A percentile compares a stretch with the other conserved stretches of the same genome.
phyloP scores from a whole-genome alignment of 352 stramenopile species.

The Pythium folliculosum region DNA sequence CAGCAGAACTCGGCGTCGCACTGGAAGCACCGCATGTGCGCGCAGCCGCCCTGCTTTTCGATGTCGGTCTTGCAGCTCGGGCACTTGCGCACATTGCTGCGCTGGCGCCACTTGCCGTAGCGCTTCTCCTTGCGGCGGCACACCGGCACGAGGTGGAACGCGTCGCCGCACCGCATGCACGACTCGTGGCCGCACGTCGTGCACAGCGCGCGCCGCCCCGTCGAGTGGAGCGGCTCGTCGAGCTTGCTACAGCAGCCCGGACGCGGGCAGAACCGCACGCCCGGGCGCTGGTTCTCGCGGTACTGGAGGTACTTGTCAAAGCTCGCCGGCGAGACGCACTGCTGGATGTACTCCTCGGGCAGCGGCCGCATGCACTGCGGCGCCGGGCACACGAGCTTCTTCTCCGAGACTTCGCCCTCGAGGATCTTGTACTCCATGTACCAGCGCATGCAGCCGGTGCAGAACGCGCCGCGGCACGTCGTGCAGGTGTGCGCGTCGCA shows the following conservation, averaged over 20 bases:
- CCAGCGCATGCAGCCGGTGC: constrained; percentile 59
- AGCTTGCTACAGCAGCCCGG: constrained; percentile 61
- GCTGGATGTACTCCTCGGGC: constrained; percentile 51
- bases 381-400: constrained; percentile 73
- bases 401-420: constrained; percentile 70
- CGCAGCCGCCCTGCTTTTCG: constrained; percentile 85
- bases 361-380: constrained; percentile 56
- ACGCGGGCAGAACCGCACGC: constrained; percentile 73
- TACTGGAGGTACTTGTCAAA: constrained; percentile 72
- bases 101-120: constrained; percentile 70
- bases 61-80: constrained; percentile 71
- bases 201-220: constrained; percentile 47
- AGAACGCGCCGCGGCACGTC: constrained; percentile 51
- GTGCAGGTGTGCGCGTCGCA: constrained; percentile 48
- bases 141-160: constrained; percentile 55
- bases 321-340: constrained; percentile 44
- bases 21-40: constrained; percentile 86
- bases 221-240: constrained; percentile 57
- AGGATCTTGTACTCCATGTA: constrained; percentile 81
- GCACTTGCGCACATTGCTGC: constrained; percentile 68
- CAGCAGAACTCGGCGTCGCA: constrained; percentile 87
- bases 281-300: constrained; percentile 60
- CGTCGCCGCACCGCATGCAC: constrained; percentile 67
- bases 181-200: constrained; percentile 48
- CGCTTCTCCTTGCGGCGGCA: constrained; percentile 68